phyloP scores from a whole-genome alignment of 768 basidiomycete species.

The Galerina sulciceps region DNA sequence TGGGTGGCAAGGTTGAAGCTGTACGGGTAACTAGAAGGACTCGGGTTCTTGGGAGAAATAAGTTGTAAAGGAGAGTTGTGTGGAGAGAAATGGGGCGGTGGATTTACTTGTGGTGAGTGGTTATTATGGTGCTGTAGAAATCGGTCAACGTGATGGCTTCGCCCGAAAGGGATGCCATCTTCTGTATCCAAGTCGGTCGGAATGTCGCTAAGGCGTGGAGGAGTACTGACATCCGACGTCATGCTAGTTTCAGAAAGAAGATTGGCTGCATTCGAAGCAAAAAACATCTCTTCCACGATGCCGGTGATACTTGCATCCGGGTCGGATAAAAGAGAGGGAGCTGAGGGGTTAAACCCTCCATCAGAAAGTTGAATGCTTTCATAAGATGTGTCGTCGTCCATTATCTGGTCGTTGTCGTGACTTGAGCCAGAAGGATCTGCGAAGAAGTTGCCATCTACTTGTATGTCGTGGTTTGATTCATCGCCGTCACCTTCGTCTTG shows the following conservation, averaged over 20 bases:
- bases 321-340: conserved; percentile 41
- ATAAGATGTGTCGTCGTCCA: conserved; percentile 42
- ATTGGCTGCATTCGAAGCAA: conserved; percentile 38
- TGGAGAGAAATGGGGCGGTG: conserved; percentile 35
- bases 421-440: conserved; percentile 24
- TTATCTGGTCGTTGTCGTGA: conserved; percentile 15
- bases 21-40: conserved; percentile 26
- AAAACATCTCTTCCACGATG: conserved; percentile 74
- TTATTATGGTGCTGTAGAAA: conserved; percentile 48
- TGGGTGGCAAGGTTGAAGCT: conserved; percentile 33
- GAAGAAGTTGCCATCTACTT: conserved; percentile 47
- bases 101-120: conserved; percentile 33
- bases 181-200: conserved; percentile 66
- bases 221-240: conserved; percentile 38
- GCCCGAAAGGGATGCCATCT: conserved; percentile 66
- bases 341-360: conserved; percentile 34
- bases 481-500: conserved; percentile 33
- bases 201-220: conserved; percentile 46
- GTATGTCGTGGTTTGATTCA: conserved; percentile 8
- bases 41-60: conserved; percentile 21
- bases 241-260: conserved; percentile 23
- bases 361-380: conserved; percentile 51
- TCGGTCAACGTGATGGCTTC: conserved; percentile 63
- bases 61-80: conserved; percentile 26
- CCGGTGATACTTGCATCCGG: conserved; percentile 68